Evolutionary conservation across 352 stramenopile species (phyloP).

Genomic region (Pythium utonaiense): DNA sequence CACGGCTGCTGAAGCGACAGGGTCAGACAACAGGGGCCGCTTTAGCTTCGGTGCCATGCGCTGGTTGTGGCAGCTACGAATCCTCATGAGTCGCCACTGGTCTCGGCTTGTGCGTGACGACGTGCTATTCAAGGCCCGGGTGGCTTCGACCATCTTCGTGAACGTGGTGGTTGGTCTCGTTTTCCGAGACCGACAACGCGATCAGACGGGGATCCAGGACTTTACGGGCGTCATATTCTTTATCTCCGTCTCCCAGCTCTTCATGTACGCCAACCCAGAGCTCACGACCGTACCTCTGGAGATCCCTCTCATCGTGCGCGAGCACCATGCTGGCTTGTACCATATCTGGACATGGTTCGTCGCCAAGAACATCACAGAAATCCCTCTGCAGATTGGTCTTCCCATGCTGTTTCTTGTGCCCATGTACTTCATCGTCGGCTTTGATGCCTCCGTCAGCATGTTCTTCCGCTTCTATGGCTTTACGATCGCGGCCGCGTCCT

Average conservation of each 20-base stretch:
- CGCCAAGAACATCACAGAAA: slow-evolving; percentile 35
- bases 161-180: slow-evolving; percentile 29
- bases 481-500: slow-evolving; percentile 16
- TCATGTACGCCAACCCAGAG: slow-evolving; percentile 33
- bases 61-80: slow-evolving; percentile 3
- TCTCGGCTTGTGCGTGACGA: slow-evolving; percentile 24
- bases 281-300: slow-evolving; percentile 30
- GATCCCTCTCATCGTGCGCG: slow-evolving; percentile 31
- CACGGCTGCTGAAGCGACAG: neutral
- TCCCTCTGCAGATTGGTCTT: slow-evolving; percentile 24
- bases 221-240: slow-evolving; percentile 45
- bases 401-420: slow-evolving; percentile 30
- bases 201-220: slow-evolving; percentile 30
- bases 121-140: slow-evolving; percentile 27
- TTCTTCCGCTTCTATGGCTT: slow-evolving; percentile 33
- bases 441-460: slow-evolving; percentile 20
- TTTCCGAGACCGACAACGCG: slow-evolving; percentile 22
- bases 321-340: slow-evolving; percentile 32
- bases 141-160: slow-evolving; percentile 28
- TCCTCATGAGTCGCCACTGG: slow-evolving; percentile 19
- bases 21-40: neutral
- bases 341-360: slow-evolving; percentile 31
- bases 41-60: neutral
- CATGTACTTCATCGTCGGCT: slow-evolving; percentile 40
- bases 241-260: slow-evolving; percentile 46